These are phyloP conservation scores for Pseudogymnoascus sp. DNA, from an alignment of 2,329 filamentous ascomycete genomes.

Conservation along the genomic window DNA sequence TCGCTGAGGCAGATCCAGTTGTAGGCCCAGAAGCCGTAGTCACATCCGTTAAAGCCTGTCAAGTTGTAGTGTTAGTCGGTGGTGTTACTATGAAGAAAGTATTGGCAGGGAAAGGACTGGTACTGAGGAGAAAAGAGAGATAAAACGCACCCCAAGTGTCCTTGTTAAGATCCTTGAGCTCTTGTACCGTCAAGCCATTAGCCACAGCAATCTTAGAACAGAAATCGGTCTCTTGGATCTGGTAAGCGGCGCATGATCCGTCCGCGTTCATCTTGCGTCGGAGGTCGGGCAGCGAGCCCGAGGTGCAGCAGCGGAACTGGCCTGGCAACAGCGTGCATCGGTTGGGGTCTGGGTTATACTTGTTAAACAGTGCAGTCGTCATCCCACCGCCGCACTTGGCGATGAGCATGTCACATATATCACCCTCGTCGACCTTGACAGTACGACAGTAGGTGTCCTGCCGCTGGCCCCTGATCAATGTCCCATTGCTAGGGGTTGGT, in stretches of 20 bases:
- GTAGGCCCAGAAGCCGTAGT: background rate
- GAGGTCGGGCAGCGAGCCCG: background rate
- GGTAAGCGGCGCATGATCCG: background rate
- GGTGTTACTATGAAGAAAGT: no score
- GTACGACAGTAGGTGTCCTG: no score
- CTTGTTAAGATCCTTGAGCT: background rate
- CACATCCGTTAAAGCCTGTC: background rate
- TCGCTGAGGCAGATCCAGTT: background rate
- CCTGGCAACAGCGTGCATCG: constrained; percentile 29
- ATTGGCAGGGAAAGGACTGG: no score
- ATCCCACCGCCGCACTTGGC: constrained; percentile 21
- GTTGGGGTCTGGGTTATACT: constrained; percentile 21
- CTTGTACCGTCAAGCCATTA: background rate
- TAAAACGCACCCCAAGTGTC: background rate
- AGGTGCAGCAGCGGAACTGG: background rate
- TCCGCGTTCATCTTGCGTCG: background rate
- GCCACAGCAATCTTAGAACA: background rate
- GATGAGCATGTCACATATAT: constrained; percentile 14
- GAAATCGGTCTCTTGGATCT: background rate
- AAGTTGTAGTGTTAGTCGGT: background rate
- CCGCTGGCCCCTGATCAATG: no score
- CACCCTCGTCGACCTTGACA: no score
- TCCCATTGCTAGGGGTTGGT: background rate
- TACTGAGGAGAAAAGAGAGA: background rate
- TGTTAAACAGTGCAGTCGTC: constrained; percentile 17